Base-by-base conservation (phyloP, 495 filamentous ascomycete genomes). In the Neurospora discreta region DNA sequence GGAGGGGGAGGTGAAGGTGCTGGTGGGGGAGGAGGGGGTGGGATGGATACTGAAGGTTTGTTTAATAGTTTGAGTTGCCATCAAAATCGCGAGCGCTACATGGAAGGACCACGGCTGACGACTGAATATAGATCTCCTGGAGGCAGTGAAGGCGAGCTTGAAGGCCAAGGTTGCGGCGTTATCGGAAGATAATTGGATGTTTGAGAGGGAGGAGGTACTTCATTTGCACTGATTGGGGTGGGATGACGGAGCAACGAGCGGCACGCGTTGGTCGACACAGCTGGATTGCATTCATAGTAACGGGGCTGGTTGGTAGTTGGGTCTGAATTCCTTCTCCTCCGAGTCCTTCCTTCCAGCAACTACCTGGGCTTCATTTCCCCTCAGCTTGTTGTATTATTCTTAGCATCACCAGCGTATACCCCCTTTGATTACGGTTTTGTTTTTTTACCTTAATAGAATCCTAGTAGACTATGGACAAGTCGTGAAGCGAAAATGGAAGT, bases 111-210 rank as follows among this genome's bases (percentile, higher is more conserved):
- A 38, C 7, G 38, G 38, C 38, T 65, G 16, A 65, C 26, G 20
- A 58, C 1, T 18, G 26, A 9, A 68, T 65, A 38, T 74, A 92
- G 93, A 94, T 79, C 84, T 95, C 5, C 80, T 93, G n/a, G 86
- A 89, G 71, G 86, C 89, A 3, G 85, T 95, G 69, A 87, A 89
- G 73, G 86, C 89, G n/a, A 93, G 89, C 76, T 83, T 95, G 67
- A 85, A 87, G 75, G 86, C 86, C 39, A 92, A 93, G 74, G 90
- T 90, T 15, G 89, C 89, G 5, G 87, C 90, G 5, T 77, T 97
- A 71, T 85, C 91, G 30, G 91, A 95, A 58, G 94, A 97, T 73
- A 92, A 91, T 74, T 97, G 94, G 94, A 94, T 97, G 87, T 96
- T 89, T 79, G 93, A 96, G 80, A 85, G 87, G 2, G 93, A 95